Conservation (phyloP, 2,329 filamentous ascomycete species). For the Pseudovirgaria hyperparasitica region DNA sequence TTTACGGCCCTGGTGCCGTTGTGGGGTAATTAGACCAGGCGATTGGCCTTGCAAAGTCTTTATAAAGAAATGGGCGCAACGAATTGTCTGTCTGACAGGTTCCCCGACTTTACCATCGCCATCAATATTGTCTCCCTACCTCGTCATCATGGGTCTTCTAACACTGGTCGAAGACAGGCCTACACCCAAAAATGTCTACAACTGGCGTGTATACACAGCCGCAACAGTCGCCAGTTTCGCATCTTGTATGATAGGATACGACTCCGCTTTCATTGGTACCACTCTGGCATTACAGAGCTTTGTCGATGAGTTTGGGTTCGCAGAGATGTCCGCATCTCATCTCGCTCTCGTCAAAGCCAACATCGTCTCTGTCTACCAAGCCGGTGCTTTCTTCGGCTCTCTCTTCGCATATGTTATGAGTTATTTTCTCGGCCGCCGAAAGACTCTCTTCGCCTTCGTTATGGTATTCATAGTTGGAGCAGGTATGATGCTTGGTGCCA, state of each 20-base stretch:
- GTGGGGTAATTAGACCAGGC: no score
- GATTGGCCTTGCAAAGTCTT: no score
- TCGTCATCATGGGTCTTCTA: slow-evolving; percentile 18
- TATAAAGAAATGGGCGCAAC: no score
- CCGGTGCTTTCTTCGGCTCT: slow-evolving; percentile 73
- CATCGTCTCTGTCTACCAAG: slow-evolving; percentile 72
- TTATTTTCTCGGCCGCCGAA: slow-evolving; percentile 55
- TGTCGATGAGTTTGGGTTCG: slow-evolving; percentile 53
- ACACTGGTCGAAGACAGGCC: slow-evolving; percentile 30
- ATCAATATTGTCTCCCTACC: not conserved
- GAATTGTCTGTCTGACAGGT: no score
- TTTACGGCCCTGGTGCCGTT: no score
- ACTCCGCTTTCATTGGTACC: slow-evolving; percentile 68
- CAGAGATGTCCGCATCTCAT: slow-evolving; percentile 31
- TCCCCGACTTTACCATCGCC: not conserved
- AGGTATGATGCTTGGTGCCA: slow-evolving; percentile 57
- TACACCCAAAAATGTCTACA: slow-evolving; percentile 45
- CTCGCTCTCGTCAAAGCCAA: slow-evolving; percentile 55
- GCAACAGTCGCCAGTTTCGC: slow-evolving; percentile 43
- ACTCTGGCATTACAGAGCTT: slow-evolving; percentile 62
- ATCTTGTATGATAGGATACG: slow-evolving; percentile 48
- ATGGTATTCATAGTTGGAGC: slow-evolving; percentile 57
- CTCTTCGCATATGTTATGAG: slow-evolving; percentile 53
- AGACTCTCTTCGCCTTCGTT: slow-evolving; percentile 48
- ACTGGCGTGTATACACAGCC: slow-evolving; percentile 45